These are phyloP conservation scores for Lepidium sativum DNA, from an alignment of 345 rosid genomes.

Conservation along the genomic window DNA sequence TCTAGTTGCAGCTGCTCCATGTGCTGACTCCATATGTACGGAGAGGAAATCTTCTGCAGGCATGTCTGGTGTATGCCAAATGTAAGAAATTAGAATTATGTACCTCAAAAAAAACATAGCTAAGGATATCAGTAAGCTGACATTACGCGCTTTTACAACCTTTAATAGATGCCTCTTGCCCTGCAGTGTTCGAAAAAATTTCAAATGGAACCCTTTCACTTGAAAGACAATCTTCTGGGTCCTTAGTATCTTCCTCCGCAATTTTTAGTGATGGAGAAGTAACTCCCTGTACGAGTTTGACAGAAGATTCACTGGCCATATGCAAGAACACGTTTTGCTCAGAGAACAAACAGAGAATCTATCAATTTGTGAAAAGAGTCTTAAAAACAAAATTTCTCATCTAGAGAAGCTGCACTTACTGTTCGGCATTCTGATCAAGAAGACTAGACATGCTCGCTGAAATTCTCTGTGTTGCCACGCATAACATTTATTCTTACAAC, in stretches of 20 bases:
- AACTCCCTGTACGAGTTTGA: background rate
- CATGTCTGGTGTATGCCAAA: slow-evolving; percentile 6
- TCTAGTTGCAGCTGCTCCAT: no score
- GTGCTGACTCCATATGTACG: no score
- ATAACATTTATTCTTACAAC: background rate
- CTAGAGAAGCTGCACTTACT: slow-evolving; percentile 1
- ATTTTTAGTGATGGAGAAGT: background rate
- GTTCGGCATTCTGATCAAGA: background rate
- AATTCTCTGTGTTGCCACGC: slow-evolving; percentile 5
- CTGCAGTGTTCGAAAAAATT: background rate
- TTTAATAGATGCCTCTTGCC: background rate
- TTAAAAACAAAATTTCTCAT: background rate
- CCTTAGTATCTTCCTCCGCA: background rate
- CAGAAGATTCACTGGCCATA: background rate
- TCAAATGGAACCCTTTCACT: background rate
- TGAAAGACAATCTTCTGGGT: slow-evolving; percentile 6
- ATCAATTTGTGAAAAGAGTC: background rate
- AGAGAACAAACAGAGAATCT: background rate
- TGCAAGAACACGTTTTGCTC: background rate
- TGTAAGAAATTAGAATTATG: background rate
- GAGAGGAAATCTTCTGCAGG: no score
- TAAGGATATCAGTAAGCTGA: background rate
- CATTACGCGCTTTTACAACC: background rate
- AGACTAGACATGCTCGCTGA: background rate
- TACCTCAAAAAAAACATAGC: background rate